Conservation (phyloP, 2,329 filamentous ascomycete species). For the Colletotrichum australisinense region DNA sequence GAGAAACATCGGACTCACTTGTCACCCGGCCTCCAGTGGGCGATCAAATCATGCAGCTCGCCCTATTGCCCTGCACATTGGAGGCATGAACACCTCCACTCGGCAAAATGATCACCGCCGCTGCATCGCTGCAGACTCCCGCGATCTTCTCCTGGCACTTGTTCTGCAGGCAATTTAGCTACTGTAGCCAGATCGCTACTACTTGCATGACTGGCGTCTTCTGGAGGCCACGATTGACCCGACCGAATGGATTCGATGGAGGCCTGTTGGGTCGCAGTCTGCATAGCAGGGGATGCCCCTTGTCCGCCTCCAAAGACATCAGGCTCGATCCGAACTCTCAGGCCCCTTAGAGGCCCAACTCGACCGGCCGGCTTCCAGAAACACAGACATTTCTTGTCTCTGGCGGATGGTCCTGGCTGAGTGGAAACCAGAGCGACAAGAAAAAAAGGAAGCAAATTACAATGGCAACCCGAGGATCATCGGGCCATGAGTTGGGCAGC, state of each 20-base stretch:
- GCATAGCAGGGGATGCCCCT: constrained; percentile 18
- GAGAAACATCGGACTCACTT: background rate
- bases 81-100: constrained; percentile 23
- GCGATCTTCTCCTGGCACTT: background rate
- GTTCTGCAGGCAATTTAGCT: constrained; percentile 20
- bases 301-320: constrained; percentile 11
- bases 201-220: background rate
- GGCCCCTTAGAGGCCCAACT: constrained; percentile 15
- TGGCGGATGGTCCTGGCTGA: constrained; percentile 23
- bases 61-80: constrained; percentile 20
- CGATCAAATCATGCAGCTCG: constrained; percentile 26
- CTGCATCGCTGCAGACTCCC: background rate
- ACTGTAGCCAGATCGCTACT: constrained; percentile 21
- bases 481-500: constrained; percentile 33
- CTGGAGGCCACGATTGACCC: constrained; percentile 6
- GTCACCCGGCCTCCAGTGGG: constrained; percentile 7
- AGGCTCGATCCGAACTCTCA: constrained; percentile 29
- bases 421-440: constrained; percentile 15
- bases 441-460: constrained; percentile 23
- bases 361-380: constrained; percentile 4
- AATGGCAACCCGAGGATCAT: constrained; percentile 7
- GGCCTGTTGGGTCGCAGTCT: constrained; percentile 18
- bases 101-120: background rate
- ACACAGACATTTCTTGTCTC: constrained; percentile 14
- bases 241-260: constrained; percentile 5